Base-by-base conservation (phyloP, 768 basidiomycete species). In the Coprinopsis cinerea region DNA sequence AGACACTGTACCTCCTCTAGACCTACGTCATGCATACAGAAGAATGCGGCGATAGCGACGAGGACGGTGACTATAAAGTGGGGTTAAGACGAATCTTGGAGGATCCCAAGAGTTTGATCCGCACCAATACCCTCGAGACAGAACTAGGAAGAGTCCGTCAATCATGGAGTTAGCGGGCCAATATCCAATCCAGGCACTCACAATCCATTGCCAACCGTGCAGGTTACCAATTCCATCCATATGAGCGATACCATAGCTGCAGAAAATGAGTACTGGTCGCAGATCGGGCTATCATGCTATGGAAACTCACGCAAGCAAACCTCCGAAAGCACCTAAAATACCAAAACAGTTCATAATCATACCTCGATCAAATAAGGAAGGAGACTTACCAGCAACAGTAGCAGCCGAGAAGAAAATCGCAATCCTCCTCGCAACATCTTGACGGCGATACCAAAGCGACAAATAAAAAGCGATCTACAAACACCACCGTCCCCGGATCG, bases 381-480 rank as follows among this genome's bases (percentile, higher is more conserved):
- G 26, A 25, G 7, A 65, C 18, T 61, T 57, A 68, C 79, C 81
- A 15, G 80, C 75, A 28, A 77, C 58, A 1, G 79, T 81, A 10
- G 81, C 79, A 30, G 81, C 79, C 17, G 76, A 76, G 61, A 82
- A 82, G 68, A 85, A 83, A 30, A 84, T 67, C 3, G 82, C 79
- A 48, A 82, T 73, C 23, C 82, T 74, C 56, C 64, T 66, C 15
- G 77, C 80, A 37, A 81, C 74, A 57, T 85, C 82, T 46, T 67
- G 65, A 28, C 76, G 68, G 9, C 78, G 72, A 58, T 87, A 79
- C 82, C 82, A 84, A 43, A 79, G 61, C 10, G 77, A 79, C 37
- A 81, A 55, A 62, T 77, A 71, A 51, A 70, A 73, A 0, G 67
- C 67, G 43, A 71, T 61, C 70, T 70, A 25, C 20, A n/a, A n/a